Evolutionary conservation across 495 filamentous ascomycete species (phyloP), one percentile per base, ranked within the genome.

Genomic region (Aspergillus heteromorphus): DNA sequence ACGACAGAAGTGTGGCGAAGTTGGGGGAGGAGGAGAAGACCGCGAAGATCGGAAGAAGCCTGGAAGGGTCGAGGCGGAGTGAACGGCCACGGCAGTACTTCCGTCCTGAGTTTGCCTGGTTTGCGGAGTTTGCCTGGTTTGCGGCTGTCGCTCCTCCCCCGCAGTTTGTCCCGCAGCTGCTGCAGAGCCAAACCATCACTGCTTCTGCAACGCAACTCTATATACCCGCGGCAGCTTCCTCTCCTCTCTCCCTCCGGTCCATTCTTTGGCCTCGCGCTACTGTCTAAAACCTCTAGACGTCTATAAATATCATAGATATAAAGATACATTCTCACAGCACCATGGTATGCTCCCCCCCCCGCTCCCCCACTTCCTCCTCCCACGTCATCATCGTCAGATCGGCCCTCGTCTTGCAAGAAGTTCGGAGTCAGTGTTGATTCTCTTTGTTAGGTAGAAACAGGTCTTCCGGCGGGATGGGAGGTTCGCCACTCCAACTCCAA

Each of bases 401-500:
- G n/a, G 34, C 34, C n/a, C 27, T 47, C 20, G 19, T 47, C 25
- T 47, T 27, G 23, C 23, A 16, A 13, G 9, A 27, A 45, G 42
- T 20, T 25, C 9, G 17, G 0, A 31, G 41, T 36, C 56, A 21
- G 53, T 53, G n/a, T 23, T 40, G 18, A 27, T 43, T 31, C 17
- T 8, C 16, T 36, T 34, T 51, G 2, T 41, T 50, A 85, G 79
- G 70, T 77, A 60, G 87, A 90, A 40, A 85, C 87, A 60, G 93
- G 93, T 65, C 83, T 98, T 50, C 93, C 93, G 41, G 65, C 81
- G 5, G 79, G 83, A 65, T 97, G 93, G 93, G 91, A 96, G 73
- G 89, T 97, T 64, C 89, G 91, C 62, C 89, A 92, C 73, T 95
- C 88, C 67, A 92, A 95, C 74, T 92, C 89, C 69, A 97, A 96